phyloP scores from a whole-genome alignment of 2,329 filamentous ascomycete genomes.

The Chaetoscypha palmicola region DNA sequence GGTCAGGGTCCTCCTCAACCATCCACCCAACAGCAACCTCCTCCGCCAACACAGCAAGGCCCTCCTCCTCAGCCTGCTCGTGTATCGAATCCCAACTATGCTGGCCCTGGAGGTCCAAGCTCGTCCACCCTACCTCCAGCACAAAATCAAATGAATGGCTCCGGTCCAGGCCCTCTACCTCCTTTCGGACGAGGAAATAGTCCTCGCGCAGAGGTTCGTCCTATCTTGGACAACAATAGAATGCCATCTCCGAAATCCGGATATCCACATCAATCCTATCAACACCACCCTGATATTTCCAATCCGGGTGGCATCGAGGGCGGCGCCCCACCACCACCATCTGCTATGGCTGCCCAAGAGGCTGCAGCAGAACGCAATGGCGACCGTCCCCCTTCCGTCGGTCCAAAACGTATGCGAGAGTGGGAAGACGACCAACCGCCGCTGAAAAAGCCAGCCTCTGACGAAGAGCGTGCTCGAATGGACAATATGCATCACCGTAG shows the following conservation, averaged over 20 bases:
- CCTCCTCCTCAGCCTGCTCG: slow-evolving; percentile 43
- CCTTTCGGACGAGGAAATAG: slow-evolving; percentile 70
- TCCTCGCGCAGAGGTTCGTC: slow-evolving; percentile 76
- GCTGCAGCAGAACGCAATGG: slow-evolving; percentile 56
- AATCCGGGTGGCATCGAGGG: slow-evolving; percentile 37
- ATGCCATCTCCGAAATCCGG: slow-evolving; percentile 87
- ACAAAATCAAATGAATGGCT: slow-evolving; percentile 31
- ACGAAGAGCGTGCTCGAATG: slow-evolving; percentile 78
- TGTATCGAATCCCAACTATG: slow-evolving; percentile 53
- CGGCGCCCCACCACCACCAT: slow-evolving; percentile 60
- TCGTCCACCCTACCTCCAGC: slow-evolving; percentile 39
- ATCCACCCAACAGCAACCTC: slow-evolving; percentile 35
- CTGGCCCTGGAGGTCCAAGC: slow-evolving; percentile 35
- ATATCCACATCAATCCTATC: slow-evolving; percentile 74
- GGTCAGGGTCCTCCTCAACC: slow-evolving; percentile 32
- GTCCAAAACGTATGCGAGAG: slow-evolving; percentile 78
- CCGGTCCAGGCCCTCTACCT: slow-evolving; percentile 42
- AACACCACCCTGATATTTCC: slow-evolving; percentile 59
- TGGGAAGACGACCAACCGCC: slow-evolving; percentile 73
- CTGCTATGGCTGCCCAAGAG: slow-evolving; percentile 61
- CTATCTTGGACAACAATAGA: slow-evolving; percentile 73
- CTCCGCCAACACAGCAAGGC: slow-evolving; percentile 45
- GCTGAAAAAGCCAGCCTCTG: slow-evolving; percentile 79
- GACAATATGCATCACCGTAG: slow-evolving; percentile 79
- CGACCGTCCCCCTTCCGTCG: slow-evolving; percentile 69